Evolutionary conservation across 805 yeast species (phyloP), one percentile per base, ranked within the genome.

Genomic region (Nematodospora valgi): DNA sequence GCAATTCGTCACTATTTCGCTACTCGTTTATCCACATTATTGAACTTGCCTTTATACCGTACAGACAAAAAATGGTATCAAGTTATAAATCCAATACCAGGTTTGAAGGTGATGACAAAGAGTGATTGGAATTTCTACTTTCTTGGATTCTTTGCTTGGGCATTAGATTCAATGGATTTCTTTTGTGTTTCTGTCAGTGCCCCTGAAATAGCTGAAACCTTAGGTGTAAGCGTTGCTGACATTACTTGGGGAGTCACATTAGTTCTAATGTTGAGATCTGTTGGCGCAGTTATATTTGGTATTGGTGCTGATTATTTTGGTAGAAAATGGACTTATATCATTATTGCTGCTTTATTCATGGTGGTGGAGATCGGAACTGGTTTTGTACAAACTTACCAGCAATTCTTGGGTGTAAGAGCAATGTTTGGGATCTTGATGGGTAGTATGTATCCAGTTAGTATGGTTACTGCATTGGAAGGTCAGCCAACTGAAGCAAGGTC

Each of bases 211-310:
- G 81, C 84, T 11, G 34, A 49, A 5, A 62, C 62, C 36, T 65
- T 79, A 25, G 64, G 60, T 24, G 62, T 53, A 14, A 40, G 66
- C 12, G 75, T 73, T 29, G 75, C 64, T 39, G 74, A 71, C 37
- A 64, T 79, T 34, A 73, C 82, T 4, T 79, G 82, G 85, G 80
- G 80, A 37, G 75, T 80, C 46, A 79, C 86, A 1, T 62, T 80
- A 42, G 85, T 80, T 30, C 67, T 80, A 24, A 80, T 80, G 86
- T 64, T 80, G 43, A 68, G 86, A 58, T 72, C 84, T 3, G 75
- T 79, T 15, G 86, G 86, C 40, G 82, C 83, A 7, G 47, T 77
- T 21, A 49, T 72, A n/a, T 78, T 80, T 47, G 85, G 85, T 33
- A 62, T 63, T 39, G 53, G 72, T 42, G 78, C 81, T 48, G 86